A percentile compares a stretch with the other conserved stretches of the same genome.
phyloP scores from a whole-genome alignment of 164 flowering plant genomes.

The Liquidambar formosana region DNA sequence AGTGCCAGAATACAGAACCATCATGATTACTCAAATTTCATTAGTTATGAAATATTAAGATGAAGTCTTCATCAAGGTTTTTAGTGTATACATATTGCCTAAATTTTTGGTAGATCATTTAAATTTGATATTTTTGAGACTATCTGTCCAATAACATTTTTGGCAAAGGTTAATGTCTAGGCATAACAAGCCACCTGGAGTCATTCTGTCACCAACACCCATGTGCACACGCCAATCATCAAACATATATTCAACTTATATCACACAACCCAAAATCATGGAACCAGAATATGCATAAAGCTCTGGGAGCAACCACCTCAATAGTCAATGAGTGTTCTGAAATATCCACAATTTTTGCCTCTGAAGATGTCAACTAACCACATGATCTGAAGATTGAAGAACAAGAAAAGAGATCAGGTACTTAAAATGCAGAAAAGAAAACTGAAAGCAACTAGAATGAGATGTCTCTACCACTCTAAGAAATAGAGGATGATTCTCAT shows the following conservation, averaged over 20 bases:
- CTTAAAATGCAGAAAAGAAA: slow-evolving; percentile 41
- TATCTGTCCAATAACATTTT: too few relatives aligned
- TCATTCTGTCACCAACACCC: too few relatives aligned
- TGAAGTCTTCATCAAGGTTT: too few relatives aligned
- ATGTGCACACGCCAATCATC: too few relatives aligned
- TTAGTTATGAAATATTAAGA: too few relatives aligned
- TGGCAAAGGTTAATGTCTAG: too few relatives aligned
- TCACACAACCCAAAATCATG: neutral
- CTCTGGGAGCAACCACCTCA: slow-evolving; percentile 52
- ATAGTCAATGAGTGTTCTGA: slow-evolving; percentile 78
- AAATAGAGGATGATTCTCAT: neutral
- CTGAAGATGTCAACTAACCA: slow-evolving; percentile 89
- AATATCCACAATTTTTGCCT: slow-evolving; percentile 87
- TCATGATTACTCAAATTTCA: too few relatives aligned
- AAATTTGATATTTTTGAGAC: too few relatives aligned
- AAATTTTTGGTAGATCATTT: too few relatives aligned
- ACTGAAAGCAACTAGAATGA: neutral
- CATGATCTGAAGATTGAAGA: neutral
- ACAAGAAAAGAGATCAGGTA: neutral
- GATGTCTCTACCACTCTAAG: neutral
- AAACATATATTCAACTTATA: neutral
- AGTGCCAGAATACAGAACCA: too few relatives aligned
- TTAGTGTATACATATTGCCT: too few relatives aligned
- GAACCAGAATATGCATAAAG: neutral
- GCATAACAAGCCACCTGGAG: too few relatives aligned